Evolutionary conservation across 2,329 filamentous ascomycete genomes (phyloP), one percentile per base, ranked within the genome.

Genomic region (Alternaria novae-zelandiae): DNA sequence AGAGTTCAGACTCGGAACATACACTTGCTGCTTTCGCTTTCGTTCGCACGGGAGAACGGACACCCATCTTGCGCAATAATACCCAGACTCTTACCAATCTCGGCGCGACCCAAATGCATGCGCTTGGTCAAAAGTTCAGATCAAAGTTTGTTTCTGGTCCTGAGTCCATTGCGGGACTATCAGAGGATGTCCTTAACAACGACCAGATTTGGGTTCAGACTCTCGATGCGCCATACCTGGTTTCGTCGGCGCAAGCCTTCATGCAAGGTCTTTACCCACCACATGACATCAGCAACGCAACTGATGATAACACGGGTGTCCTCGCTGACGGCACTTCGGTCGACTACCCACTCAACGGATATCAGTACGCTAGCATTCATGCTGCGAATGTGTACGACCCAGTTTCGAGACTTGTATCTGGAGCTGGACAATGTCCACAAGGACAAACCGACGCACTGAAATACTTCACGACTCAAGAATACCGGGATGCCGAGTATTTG

Each of bases 221-320:
- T 1, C 74, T 82, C 25, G 81, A 86, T 25, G 78, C 82, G 30
- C 82, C 85, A 61, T 83, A 82, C 58, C 80, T 83, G 3, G 73
- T 83, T 32, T 83, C 83, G 2, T 87, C 86, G 4, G 86, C 87
- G 12, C 85, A 87, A 67, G 87, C 88, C 3, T 89, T 89, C 69
- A 83, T 89, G 81, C 87, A 89, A 72, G 87, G 86, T 8, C 77
- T 89, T 10, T 89, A 89, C 72, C 87, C 87, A 32, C 86, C 87
- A 2, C 74, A 77, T 51, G 72, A 75, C 4, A 75, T 80, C 5
- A 53, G 44, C 21, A 76, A 70, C 26, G 59, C 64, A 9, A 72
- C 64, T 10, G 67, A 63, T 9, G 76, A 81, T 61, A 70, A 76
- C 6, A 76, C 80, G n/a, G 81, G 78, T 17, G 68, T 82, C 10